A percentile compares a stretch with the other conserved stretches of the same genome.
phyloP scores from a whole-genome alignment of 2,329 filamentous ascomycete species.

The Ceratocystis alfenasii region DNA sequence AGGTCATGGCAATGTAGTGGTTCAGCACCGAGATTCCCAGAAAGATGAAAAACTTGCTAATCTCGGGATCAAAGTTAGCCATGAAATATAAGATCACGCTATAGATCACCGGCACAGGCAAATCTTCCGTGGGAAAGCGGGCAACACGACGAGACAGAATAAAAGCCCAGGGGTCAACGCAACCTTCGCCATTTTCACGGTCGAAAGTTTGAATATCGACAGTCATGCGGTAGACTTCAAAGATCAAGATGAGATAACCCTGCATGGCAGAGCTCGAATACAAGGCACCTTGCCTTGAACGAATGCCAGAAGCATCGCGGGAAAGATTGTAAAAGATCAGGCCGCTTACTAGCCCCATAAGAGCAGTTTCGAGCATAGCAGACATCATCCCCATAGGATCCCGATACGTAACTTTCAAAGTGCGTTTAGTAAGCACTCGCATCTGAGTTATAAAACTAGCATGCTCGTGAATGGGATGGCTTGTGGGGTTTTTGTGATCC shows the following conservation, averaged over 20 bases:
- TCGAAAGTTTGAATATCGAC: conserved; percentile 67
- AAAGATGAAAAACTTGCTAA: conserved; percentile 57
- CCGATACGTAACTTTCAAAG: conserved; percentile 59
- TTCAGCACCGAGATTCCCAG: conserved; percentile 55
- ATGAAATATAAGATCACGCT: conserved; percentile 67
- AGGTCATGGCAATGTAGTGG: conserved; percentile 62
- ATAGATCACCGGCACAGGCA: conserved; percentile 60
- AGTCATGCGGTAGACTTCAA: conserved; percentile 63
- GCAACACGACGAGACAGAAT: conserved; percentile 58
- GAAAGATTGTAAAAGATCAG: conserved; percentile 60
- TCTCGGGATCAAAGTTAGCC: conserved; percentile 56
- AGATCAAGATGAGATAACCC: conserved; percentile 63
- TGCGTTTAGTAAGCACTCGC: conserved; percentile 53
- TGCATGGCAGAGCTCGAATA: conserved; percentile 62
- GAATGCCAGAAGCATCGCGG: conserved; percentile 56
- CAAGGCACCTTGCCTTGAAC: conserved; percentile 59
- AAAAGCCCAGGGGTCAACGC: conserved; percentile 57
- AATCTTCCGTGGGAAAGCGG: conserved; percentile 56
- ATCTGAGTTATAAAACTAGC: conserved; percentile 52
- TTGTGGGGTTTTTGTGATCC: conserved; percentile 20
- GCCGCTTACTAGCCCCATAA: conserved; percentile 59
- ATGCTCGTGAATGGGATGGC: conserved; percentile 30
- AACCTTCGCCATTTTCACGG: conserved; percentile 60
- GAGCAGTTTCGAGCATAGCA: conserved; percentile 54
- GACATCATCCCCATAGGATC: conserved; percentile 66